phyloP scores from a whole-genome alignment of 768 basidiomycete species.

The Phanerodontia chrysosporium region DNA sequence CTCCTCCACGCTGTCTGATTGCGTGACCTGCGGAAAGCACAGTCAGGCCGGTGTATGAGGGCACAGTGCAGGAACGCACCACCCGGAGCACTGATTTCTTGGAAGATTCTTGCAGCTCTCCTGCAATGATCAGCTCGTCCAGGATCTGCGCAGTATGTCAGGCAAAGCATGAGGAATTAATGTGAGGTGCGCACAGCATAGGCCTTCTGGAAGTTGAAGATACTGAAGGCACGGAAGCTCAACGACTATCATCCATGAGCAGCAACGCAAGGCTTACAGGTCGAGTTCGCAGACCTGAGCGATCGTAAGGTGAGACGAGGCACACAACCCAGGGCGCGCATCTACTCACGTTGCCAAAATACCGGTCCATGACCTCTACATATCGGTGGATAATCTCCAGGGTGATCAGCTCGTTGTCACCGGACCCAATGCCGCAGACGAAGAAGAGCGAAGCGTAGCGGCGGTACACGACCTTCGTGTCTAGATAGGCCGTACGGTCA shows the following conservation, averaged over 20 bases:
- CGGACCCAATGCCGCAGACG: conserved; percentile 76
- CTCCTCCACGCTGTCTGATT: conserved; percentile 80
- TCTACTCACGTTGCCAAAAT: conserved; percentile 76
- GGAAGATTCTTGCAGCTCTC: conserved; percentile 91
- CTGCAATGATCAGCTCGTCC: conserved; percentile 90
- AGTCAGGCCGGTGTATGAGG: not conserved
- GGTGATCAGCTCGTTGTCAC: conserved; percentile 89
- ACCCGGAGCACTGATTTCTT: conserved; percentile 66
- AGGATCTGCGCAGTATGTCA: conserved; percentile 49
- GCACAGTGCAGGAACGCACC: conserved; percentile 28
- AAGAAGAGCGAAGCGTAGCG: conserved; percentile 97
- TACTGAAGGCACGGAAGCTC: conserved; percentile 39
- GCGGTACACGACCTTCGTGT: conserved; percentile 87
- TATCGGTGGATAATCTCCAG: conserved; percentile 94
- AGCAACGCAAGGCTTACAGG: conserved; percentile 50
- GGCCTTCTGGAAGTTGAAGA: conserved; percentile 97
- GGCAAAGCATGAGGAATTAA: not conserved
- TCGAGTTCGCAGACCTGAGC: conserved; percentile 87
- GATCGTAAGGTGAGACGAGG: conserved; percentile 1
- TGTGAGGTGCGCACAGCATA: conserved; percentile 60
- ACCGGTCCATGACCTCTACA: conserved; percentile 81
- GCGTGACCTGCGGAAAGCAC: conserved; percentile 59
- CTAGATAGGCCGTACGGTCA: conserved; percentile 35
- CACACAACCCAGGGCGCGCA: not conserved
- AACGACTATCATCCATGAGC: not conserved